Conservation (phyloP, 2,329 filamentous ascomycete species). For the Cadophora sp. region DNA sequence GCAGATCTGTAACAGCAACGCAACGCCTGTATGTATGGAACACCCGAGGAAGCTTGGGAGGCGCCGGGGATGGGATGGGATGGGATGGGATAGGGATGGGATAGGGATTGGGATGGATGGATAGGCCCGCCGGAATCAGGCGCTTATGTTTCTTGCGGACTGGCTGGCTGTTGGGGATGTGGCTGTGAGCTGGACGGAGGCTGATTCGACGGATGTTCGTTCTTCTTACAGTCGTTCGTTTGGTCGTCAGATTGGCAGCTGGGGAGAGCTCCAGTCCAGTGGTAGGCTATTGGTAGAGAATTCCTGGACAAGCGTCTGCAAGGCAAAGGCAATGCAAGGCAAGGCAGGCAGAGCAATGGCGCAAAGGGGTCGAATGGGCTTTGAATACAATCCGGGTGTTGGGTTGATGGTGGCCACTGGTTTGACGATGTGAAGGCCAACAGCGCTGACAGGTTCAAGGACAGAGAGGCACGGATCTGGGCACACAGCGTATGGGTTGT, state of each 20-base stretch:
- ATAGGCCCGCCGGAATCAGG: too few species aligned
- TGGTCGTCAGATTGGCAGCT: background rate
- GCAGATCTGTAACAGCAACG: slow-evolving; percentile 48
- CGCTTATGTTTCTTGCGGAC: slow-evolving; percentile 16
- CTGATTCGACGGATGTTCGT: slow-evolving; percentile 6
- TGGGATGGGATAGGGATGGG: background rate
- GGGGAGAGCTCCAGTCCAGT: too few species aligned
- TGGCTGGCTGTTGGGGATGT: slow-evolving; percentile 7
- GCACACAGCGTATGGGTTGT: background rate
- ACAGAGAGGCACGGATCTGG: background rate
- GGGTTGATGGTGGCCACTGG: slow-evolving; percentile 5
- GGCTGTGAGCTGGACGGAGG: background rate
- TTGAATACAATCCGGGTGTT: background rate
- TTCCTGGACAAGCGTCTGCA: background rate
- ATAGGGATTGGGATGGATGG: background rate
- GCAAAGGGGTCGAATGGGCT: background rate
- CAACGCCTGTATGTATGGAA: slow-evolving; percentile 38
- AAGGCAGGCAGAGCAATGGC: background rate
- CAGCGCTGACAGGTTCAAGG: background rate
- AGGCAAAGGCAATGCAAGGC: background rate
- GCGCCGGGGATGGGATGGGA: slow-evolving; percentile 16
- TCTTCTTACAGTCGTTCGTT: slow-evolving; percentile 7
- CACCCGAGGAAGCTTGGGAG: slow-evolving; percentile 43
- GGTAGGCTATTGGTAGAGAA: background rate
- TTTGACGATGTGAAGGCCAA: background rate